phyloP scores from a whole-genome alignment of 2,329 filamentous ascomycete species.

The Fusarium palustre region DNA sequence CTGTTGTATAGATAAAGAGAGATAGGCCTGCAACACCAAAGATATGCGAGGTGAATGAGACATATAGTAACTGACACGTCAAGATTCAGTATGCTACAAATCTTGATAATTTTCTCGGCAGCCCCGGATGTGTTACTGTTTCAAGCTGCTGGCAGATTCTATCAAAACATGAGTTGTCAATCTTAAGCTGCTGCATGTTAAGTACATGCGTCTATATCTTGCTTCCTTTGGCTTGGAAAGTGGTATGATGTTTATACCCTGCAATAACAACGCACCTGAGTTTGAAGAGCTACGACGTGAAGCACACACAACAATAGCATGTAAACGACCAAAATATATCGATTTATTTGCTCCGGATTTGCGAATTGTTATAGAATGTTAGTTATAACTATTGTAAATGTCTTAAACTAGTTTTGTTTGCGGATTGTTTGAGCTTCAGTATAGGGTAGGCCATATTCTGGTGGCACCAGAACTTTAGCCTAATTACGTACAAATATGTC shows the following conservation, averaged over 20 bases:
- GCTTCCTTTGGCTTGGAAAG: not conserved
- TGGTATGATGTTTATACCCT: constrained; percentile 3
- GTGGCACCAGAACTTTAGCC: not conserved
- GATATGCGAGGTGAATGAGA: constrained; percentile 5
- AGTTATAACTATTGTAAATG: not conserved
- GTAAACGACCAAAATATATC: not conserved
- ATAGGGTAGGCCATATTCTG: not conserved
- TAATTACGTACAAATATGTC: not conserved
- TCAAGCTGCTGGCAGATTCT: constrained; percentile 12
- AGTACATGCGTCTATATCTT: constrained; percentile 3
- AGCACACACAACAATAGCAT: not conserved
- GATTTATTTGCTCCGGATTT: not conserved
- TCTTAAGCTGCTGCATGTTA: constrained; percentile 1
- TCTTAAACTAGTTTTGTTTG: not conserved
- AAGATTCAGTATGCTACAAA: constrained; percentile 13
- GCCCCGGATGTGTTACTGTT: constrained; percentile 11
- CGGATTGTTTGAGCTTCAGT: not conserved
- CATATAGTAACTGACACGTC: not conserved
- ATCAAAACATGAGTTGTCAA: constrained; percentile 2
- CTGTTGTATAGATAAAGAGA: not conserved
- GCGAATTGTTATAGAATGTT: constrained; percentile 6
- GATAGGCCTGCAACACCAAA: not conserved
- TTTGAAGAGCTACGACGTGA: not conserved
- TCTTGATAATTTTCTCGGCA: constrained; percentile 6
- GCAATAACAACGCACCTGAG: not conserved